These are phyloP conservation scores for Metschnikowia amazonensis DNA, from an alignment of 805 yeast genomes.

Conservation along the genomic window DNA sequence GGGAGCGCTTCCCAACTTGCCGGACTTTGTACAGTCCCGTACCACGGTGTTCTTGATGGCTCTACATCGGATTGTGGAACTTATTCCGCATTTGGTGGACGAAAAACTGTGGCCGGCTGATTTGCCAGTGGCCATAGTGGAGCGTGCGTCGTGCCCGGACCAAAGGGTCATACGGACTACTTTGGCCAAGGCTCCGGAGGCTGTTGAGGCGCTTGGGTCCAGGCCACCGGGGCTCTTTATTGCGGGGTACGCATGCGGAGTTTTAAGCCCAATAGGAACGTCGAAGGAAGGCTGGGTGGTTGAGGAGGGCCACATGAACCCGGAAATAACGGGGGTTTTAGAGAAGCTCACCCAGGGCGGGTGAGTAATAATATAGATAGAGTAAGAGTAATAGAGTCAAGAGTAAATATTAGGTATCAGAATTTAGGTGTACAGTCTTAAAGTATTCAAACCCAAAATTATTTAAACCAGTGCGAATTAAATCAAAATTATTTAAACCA, in stretches of 20 bases:
- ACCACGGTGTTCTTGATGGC: constrained; percentile 91
- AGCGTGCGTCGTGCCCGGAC: constrained; percentile 90
- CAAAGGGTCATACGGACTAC: constrained; percentile 80
- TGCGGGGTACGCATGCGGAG: constrained; percentile 74
- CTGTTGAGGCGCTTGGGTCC: constrained; percentile 73
- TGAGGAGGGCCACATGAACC: constrained; percentile 40
- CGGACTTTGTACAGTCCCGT: constrained; percentile 65
- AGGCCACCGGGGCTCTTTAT: constrained; percentile 91
- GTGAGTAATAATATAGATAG: no score
- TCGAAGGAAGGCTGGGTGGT: constrained; percentile 37
- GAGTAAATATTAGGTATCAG: no score
- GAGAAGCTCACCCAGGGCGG: constrained; percentile 6
- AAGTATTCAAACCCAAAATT: no score
- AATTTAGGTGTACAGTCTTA: no score
- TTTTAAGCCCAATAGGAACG: constrained; percentile 25
- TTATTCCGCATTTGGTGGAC: constrained; percentile 43
- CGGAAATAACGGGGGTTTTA: constrained; percentile 14
- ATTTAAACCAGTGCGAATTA: no score
- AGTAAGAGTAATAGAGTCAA: no score
- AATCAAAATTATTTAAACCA: no score
- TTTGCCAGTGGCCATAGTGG: constrained; percentile 81
- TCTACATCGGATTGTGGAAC: constrained; percentile 65
- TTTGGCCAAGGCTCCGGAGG: constrained; percentile 61
- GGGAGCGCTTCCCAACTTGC: constrained; percentile 75
- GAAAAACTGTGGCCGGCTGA: constrained; percentile 61